Evolutionary conservation across 345 rosid genomes (phyloP).

Genomic region (Syzygium aromaticum): DNA sequence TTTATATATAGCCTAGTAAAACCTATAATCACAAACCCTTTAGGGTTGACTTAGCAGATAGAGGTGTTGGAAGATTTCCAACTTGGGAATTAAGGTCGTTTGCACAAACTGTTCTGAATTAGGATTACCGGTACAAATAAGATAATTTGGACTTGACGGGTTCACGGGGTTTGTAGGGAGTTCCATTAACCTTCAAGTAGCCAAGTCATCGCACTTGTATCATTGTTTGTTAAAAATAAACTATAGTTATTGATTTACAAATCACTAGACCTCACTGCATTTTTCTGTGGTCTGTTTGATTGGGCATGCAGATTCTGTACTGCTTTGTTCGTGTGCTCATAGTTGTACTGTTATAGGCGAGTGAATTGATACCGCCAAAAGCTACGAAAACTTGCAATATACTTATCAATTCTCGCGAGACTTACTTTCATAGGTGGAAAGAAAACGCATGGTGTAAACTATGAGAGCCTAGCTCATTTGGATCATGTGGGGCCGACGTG

Average conservation of each 20-base stretch:
- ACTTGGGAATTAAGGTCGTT: neutral
- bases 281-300: neutral
- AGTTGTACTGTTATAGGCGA: neutral
- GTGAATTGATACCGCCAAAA: neutral
- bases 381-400: neutral
- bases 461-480: neutral
- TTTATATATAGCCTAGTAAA: neutral
- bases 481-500: neutral
- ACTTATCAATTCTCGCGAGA: neutral
- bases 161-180: rapidly evolving
- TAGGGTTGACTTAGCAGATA: neutral
- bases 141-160: neutral
- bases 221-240: neutral
- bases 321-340: neutral
- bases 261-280: neutral
- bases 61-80: neutral
- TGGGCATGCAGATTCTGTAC: neutral
- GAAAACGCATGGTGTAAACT: neutral
- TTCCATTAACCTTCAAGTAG: neutral
- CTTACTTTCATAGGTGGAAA: neutral
- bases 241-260: neutral
- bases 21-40: neutral
- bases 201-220: rapidly evolving
- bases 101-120: neutral
- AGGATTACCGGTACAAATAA: neutral